A percentile compares a stretch with the other conserved stretches of the same genome.
phyloP scores from a whole-genome alignment of 306 rosid species.

The Gleditsia sinensis region DNA sequence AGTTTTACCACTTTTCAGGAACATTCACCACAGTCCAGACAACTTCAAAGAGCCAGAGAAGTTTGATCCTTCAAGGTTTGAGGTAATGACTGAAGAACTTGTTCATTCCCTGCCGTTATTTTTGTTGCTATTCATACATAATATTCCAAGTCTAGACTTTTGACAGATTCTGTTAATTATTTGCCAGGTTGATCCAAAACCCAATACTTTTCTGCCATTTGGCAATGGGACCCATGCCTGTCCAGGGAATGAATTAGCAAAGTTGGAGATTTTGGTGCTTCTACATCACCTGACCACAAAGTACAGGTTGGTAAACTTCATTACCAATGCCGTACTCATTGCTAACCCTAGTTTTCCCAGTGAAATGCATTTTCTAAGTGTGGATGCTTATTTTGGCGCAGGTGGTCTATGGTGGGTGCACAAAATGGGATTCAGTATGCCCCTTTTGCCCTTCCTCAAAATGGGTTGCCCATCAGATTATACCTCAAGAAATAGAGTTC shows the following conservation, averaged over 20 bases:
- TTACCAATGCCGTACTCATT: too few relatives aligned
- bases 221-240: conserved; percentile 92
- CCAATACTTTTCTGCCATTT: conserved; percentile 91
- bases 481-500: conserved; percentile 37
- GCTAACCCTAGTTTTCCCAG: not conserved
- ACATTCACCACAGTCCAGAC: conserved; percentile 86
- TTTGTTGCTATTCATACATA: too few relatives aligned
- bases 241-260: conserved; percentile 95
- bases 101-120: conserved; percentile 20
- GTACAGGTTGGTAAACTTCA: too few relatives aligned
- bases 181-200: conserved; percentile 71
- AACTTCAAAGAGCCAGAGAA: conserved; percentile 72
- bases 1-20: conserved; percentile 89
- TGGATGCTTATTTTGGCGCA: conserved; percentile 36
- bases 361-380: too few relatives aligned
- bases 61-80: conserved; percentile 93
- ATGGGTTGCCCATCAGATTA: conserved; percentile 80
- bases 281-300: conserved; percentile 85
- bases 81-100: conserved; percentile 65
- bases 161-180: too few relatives aligned
- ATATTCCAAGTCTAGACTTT: too few relatives aligned
- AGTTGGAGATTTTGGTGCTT: conserved; percentile 81
- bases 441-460: conserved; percentile 89
- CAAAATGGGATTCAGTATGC: conserved; percentile 88
- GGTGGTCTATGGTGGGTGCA: conserved; percentile 69